phyloP scores from a whole-genome alignment of 768 basidiomycete species.

The Amanita polypyramis region DNA sequence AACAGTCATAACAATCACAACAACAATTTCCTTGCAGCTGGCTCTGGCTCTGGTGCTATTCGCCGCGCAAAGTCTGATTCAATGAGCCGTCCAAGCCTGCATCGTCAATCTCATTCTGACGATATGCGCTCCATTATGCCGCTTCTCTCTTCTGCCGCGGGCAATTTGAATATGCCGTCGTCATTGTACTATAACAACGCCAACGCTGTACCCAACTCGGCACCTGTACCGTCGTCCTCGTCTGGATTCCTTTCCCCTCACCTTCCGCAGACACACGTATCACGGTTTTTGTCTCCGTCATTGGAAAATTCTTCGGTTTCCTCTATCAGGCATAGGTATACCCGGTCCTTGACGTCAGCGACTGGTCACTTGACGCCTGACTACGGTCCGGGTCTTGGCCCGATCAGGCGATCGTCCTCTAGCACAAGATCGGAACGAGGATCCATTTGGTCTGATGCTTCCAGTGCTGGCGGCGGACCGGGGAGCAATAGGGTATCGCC shows the following conservation, averaged over 20 bases:
- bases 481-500: conserved; percentile 36
- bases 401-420: conserved; percentile 31
- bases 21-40: conserved; percentile 10
- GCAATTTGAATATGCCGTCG: background rate
- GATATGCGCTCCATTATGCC: conserved; percentile 29
- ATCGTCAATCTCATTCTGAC: conserved; percentile 51
- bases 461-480: background rate
- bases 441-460: conserved; percentile 19
- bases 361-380: conserved; percentile 1
- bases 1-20: background rate
- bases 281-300: conserved; percentile 2
- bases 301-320: background rate
- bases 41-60: conserved; percentile 29
- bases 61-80: conserved; percentile 43
- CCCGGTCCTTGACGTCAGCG: background rate
- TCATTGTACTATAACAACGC: background rate
- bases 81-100: conserved; percentile 26
- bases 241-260: background rate
- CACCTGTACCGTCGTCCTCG: background rate
- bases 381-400: conserved; percentile 14
- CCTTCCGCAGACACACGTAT: background rate
- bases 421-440: conserved; percentile 32
- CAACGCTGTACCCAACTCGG: background rate
- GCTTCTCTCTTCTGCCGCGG: background rate
- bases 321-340: background rate